Evolutionary conservation across 2,329 filamentous ascomycete species (phyloP).

Genomic region (Clonostachys solani): DNA sequence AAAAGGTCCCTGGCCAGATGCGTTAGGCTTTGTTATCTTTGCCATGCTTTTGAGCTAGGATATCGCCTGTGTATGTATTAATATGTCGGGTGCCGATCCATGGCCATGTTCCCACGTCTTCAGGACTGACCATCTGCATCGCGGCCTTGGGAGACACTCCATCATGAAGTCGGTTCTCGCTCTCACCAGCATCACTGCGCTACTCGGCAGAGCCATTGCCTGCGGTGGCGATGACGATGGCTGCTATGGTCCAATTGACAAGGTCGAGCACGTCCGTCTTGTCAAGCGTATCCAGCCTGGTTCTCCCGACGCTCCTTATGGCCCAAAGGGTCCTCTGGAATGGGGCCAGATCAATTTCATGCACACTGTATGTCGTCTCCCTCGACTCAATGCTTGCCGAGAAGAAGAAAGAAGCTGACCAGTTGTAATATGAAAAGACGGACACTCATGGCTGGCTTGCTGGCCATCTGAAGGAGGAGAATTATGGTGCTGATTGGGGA

Average conservation of each 20-base stretch:
- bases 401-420: not conserved
- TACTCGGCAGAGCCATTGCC: slow-evolving; percentile 16
- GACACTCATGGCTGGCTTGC: slow-evolving; percentile 60
- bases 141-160: not conserved
- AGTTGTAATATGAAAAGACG: slow-evolving; percentile 25
- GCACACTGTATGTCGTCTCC: slow-evolving; percentile 36
- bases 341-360: slow-evolving; percentile 62
- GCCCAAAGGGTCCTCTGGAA: slow-evolving; percentile 41
- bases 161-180: not conserved
- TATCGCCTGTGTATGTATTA: too few species aligned
- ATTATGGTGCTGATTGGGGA: slow-evolving; percentile 63
- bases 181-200: slow-evolving; percentile 3
- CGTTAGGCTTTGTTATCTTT: too few species aligned
- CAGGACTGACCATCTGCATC: not conserved
- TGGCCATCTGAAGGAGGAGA: slow-evolving; percentile 56
- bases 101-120: too few species aligned
- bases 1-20: too few species aligned
- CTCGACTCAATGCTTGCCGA: not conserved
- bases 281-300: slow-evolving; percentile 45
- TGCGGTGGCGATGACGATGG: slow-evolving; percentile 21
- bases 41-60: too few species aligned
- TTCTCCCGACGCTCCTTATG: slow-evolving; percentile 32
- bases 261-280: slow-evolving; percentile 38
- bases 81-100: too few species aligned
- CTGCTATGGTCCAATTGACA: slow-evolving; percentile 35